Percentiles rank a stretch among this genome's conserved stretches.
Evolutionary conservation across 2,329 filamentous ascomycete species (phyloP).

Genomic region (Monilinia fructigena): DNA sequence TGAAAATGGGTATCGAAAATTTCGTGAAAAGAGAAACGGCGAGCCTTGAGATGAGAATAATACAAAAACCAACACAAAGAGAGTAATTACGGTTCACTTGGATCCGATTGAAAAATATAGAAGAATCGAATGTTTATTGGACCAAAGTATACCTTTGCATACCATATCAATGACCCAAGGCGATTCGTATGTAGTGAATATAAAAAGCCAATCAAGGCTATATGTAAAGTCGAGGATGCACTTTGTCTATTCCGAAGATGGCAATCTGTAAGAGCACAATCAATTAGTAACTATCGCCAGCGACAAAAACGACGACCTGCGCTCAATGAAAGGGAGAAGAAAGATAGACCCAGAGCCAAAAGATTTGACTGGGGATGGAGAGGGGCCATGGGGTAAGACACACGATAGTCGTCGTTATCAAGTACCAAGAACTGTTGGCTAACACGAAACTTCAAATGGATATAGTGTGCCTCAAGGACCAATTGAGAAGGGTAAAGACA

Average conservation of each 20-base stretch:
- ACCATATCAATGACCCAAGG: slow-evolving; percentile 20
- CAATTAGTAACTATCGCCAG: slow-evolving; percentile 28
- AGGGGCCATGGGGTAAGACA: slow-evolving; percentile 16
- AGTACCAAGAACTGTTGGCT: not conserved
- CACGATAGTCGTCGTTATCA: slow-evolving; percentile 10
- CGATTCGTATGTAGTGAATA: slow-evolving; percentile 23
- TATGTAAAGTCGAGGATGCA: slow-evolving; percentile 2
- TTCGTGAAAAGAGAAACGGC: slow-evolving; percentile 27
- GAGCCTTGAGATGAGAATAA: slow-evolving; percentile 30
- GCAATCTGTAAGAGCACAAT: slow-evolving; percentile 13
- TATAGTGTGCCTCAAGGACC: not conserved
- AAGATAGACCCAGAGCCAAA: slow-evolving; percentile 17
- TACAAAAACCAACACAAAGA: slow-evolving; percentile 32
- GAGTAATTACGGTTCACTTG: slow-evolving; percentile 36
- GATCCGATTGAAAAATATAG: slow-evolving; percentile 33
- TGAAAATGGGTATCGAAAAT: slow-evolving; percentile 19
- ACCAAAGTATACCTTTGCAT: slow-evolving; percentile 30
- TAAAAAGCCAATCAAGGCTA: slow-evolving; percentile 5
- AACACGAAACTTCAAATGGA: slow-evolving; percentile 10
- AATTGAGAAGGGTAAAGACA: not conserved
- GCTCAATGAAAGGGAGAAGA: slow-evolving; percentile 18
- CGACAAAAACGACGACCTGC: slow-evolving; percentile 27
- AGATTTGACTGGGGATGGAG: slow-evolving; percentile 7
- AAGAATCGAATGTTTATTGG: slow-evolving; percentile 31
- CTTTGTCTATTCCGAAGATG: slow-evolving; percentile 1